A percentile compares a stretch with the other conserved stretches of the same genome.
Evolutionary conservation across 2,329 filamentous ascomycete species (phyloP).

Genomic region (Alternaria arborescens): DNA sequence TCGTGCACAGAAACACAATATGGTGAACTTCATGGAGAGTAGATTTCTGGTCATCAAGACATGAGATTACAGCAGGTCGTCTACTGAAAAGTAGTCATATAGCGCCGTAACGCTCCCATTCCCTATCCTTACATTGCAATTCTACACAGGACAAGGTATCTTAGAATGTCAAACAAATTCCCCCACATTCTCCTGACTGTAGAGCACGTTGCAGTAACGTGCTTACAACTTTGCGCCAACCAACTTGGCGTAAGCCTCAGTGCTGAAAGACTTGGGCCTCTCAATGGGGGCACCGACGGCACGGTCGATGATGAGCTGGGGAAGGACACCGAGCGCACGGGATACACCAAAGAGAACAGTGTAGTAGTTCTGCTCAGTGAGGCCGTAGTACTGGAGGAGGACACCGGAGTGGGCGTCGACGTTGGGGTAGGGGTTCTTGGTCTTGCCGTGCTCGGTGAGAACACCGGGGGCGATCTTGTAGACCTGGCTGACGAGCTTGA

Average conservation of each 20-base stretch:
- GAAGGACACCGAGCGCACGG: conserved; percentile 96
- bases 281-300: conserved; percentile 96
- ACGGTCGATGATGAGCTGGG: conserved; percentile 99
- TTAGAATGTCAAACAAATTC: conserved; percentile 34
- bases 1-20: not conserved
- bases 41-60: conserved; percentile 28
- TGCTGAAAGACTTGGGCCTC: conserved; percentile 99
- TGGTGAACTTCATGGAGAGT: not conserved
- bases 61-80: conserved; percentile 39
- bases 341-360: conserved; percentile 99
- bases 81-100: conserved; percentile 41
- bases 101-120: conserved; percentile 37
- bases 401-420: conserved; percentile 99
- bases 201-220: conserved; percentile 15
- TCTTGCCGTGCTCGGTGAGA: conserved; percentile 99
- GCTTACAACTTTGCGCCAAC: conserved; percentile 86
- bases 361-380: conserved; percentile 99
- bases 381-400: conserved; percentile 98
- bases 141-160: conserved; percentile 48
- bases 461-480: conserved; percentile 99
- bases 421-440: conserved; percentile 99
- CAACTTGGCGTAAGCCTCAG: conserved; percentile 94
- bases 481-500: conserved; percentile 99
- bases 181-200: conserved; percentile 21
- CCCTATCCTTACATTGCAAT: conserved; percentile 46